Base-by-base conservation (phyloP, 371 early-diverging fungal genomes). In the Dinochytrium kinnereticum region DNA sequence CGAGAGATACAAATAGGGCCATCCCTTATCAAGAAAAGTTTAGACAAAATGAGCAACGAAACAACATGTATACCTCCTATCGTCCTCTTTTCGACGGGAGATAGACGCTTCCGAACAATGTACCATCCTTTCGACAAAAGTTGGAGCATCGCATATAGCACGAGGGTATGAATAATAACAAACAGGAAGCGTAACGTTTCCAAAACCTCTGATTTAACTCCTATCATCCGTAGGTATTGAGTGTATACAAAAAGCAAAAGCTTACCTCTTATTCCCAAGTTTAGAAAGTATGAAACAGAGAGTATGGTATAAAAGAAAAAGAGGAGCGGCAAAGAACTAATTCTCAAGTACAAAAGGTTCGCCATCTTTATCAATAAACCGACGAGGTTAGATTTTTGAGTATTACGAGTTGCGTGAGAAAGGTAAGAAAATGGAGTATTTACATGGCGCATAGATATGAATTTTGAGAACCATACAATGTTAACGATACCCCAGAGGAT, bases 91-190 rank as follows among this genome's bases (percentile, higher is more conserved):
- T 72, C 73, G 15, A 66, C 36, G 3, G 55, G 37, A 21, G 73
- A 49, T 19, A 72, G 24, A 21, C 59, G 66, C 34, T 31, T 33
- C 15, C 73, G 2, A 0, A 66, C 37, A 24, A 72, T 50, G 10
- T 34, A 65, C 73, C 73, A 72, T 36, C 73, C 73, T 38, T 72
- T 72, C 57, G 67, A 34, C 67, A 72, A 36, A 5, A 65, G 24
- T 31, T 24, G 30, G 10, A 72, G 31, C 38, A 44, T 66, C 30
- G 44, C n/a, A 33, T 66, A 66, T 2, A 66, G 38, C 13, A 44
- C 10, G 24, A 66, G 5, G 24, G 44, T 17, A 44, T 66, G 17
- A 2, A 28, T 40, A 19, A 44, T 66, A 2, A 66, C 2, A 17
- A 66, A 7, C 3, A 66, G 28, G 66, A 66, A 66, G 19, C 49